Conservation (phyloP, 164 flowering plant species). For the Umbellularia californica region DNA sequence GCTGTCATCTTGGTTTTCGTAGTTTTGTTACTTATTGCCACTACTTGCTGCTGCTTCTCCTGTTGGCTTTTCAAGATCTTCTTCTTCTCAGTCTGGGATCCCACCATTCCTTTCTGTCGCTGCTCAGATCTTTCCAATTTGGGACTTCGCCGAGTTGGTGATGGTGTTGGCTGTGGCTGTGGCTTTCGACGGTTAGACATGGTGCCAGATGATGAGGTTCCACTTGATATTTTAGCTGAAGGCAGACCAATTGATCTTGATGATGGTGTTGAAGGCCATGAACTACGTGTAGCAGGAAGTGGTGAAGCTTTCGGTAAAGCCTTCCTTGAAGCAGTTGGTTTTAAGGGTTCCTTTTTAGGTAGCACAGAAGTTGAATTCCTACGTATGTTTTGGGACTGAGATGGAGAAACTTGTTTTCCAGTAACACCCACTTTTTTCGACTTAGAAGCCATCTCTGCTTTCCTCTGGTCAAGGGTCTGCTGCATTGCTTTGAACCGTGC, state of each 20-base stretch:
- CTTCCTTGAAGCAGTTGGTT: conserved; percentile 43
- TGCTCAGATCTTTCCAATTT: conserved; percentile 40
- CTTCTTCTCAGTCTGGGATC: conserved; percentile 19
- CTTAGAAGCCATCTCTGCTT: conserved; percentile 43
- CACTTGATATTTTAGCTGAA: conserved; percentile 39
- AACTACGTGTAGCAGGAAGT: conserved; percentile 61
- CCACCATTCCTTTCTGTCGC: conserved; percentile 32
- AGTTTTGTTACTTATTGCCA: conserved; percentile 30
- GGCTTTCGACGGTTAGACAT: conserved; percentile 45
- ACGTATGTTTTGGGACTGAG: conserved; percentile 30
- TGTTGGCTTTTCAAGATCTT: conserved; percentile 28
- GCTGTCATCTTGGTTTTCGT: conserved; percentile 33
- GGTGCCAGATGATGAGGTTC: conserved; percentile 32
- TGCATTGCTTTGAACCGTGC: conserved; percentile 49
- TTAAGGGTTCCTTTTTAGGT: conserved; percentile 44
- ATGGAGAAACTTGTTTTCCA: conserved; percentile 29
- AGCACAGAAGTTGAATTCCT: conserved; percentile 34
- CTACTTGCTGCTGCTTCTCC: conserved; percentile 35
- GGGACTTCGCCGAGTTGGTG: conserved; percentile 34
- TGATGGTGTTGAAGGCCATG: conserved; percentile 71
- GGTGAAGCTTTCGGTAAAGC: conserved; percentile 40
- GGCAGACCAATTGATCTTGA: conserved; percentile 36
- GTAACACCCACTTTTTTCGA: conserved; percentile 22
- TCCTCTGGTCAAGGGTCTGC: conserved; percentile 44
- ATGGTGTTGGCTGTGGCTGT: conserved; percentile 34